Evolutionary conservation across 345 rosid genomes (phyloP).

Genomic region (Bretschneidera sinensis): DNA sequence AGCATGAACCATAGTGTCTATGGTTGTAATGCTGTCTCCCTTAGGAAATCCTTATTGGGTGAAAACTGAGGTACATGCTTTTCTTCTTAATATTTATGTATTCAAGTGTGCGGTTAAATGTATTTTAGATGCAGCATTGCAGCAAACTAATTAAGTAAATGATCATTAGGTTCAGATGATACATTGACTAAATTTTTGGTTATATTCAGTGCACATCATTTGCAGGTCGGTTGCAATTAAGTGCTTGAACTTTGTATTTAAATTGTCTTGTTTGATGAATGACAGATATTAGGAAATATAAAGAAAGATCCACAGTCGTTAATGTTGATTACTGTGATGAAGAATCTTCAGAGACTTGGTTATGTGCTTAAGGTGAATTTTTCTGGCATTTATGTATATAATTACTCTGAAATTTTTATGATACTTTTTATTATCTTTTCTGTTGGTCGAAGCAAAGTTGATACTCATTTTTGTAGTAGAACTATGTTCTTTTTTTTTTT

Average conservation of each 20-base stretch:
- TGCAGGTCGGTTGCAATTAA: too few species aligned
- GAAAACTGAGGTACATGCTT: not conserved
- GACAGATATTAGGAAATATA: conserved; percentile 79
- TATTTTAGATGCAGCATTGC: too few species aligned
- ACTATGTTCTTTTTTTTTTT: too few species aligned
- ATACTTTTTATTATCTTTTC: not conserved
- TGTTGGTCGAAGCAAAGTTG: conserved; percentile 8
- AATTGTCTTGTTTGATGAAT: conserved; percentile 20
- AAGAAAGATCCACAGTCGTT: conserved; percentile 61
- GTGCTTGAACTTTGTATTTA: conserved; percentile 12
- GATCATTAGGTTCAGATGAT: not conserved
- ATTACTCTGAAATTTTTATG: conserved; percentile 11
- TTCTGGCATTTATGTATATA: conserved; percentile 13
- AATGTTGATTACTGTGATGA: conserved; percentile 70
- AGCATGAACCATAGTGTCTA: too few species aligned
- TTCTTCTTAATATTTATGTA: not conserved
- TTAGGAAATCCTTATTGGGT: too few species aligned
- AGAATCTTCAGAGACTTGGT: conserved; percentile 80
- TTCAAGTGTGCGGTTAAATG: not conserved
- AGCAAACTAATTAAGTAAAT: too few species aligned
- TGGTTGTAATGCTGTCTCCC: too few species aligned
- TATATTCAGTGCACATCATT: not conserved
- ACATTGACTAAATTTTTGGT: not conserved
- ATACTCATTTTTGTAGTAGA: conserved; percentile 10
- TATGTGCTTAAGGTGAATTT: conserved; percentile 65